phyloP scores from a whole-genome alignment of 305 asterid genomes.

The Solanum hybrid region DNA sequence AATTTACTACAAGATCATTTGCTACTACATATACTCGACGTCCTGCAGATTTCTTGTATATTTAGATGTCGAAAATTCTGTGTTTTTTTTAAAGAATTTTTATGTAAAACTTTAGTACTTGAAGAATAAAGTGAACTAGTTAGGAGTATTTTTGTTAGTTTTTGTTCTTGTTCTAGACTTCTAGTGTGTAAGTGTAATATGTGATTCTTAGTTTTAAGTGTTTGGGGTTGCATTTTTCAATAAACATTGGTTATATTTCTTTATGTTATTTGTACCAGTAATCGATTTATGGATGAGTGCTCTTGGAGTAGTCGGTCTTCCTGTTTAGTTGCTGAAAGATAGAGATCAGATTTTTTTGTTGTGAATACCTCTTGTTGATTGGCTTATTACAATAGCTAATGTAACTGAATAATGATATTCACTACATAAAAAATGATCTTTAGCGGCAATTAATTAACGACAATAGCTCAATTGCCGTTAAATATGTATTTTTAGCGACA shows the following conservation, averaged over 20 bases:
- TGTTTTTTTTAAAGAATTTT: neutral
- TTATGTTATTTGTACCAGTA: neutral
- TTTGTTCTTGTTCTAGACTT: neutral
- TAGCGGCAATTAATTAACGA: accelerated
- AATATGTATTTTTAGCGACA: neutral
- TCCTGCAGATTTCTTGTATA: slow-evolving; percentile 23
- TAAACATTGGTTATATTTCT: neutral
- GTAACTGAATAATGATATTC: neutral
- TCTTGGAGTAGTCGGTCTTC: neutral
- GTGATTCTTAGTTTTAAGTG: neutral
- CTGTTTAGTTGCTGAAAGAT: neutral
- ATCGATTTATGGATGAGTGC: neutral
- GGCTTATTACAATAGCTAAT: neutral
- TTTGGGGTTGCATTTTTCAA: too few relatives aligned
- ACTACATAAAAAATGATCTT: neutral
- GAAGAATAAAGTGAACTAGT: neutral
- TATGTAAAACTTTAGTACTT: neutral
- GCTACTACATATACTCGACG: slow-evolving; percentile 21
- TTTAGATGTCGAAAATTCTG: slow-evolving; percentile 3
- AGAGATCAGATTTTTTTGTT: neutral
- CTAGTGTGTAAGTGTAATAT: neutral
- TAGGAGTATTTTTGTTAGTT: neutral
- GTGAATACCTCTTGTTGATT: neutral
- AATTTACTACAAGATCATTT: slow-evolving; percentile 22
- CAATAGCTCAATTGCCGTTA: neutral